Conservation (phyloP, 345 rosid species). For the Geranium rotundifolium region DNA sequence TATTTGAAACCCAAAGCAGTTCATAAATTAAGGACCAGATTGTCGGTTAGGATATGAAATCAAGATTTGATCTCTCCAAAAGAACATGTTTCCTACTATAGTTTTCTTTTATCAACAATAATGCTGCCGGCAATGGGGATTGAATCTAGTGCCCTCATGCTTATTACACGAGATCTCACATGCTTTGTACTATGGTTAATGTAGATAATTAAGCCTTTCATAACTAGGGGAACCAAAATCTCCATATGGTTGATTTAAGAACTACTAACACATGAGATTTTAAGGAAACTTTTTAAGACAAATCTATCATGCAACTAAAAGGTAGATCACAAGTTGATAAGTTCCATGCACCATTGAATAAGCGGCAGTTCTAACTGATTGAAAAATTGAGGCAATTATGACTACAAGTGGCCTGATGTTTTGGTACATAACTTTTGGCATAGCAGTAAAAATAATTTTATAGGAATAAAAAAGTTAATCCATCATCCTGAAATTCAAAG, state of each 20-base stretch:
- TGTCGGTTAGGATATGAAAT: too few species aligned
- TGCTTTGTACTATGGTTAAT: too few species aligned
- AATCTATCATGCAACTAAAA: background rate
- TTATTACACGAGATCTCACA: too few species aligned
- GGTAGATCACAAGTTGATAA: background rate
- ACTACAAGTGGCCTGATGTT: background rate
- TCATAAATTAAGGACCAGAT: too few species aligned
- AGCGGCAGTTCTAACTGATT: background rate
- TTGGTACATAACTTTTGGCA: background rate
- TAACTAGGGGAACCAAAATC: too few species aligned
- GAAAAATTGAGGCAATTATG: background rate
- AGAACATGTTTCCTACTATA: too few species aligned
- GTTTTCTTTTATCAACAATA: too few species aligned
- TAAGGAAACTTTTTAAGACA: background rate
- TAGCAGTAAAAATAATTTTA: background rate
- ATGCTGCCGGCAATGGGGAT: too few species aligned
- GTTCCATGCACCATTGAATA: background rate
- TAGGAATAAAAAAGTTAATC: background rate
- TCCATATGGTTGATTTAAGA: background rate
- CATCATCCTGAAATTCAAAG: background rate
- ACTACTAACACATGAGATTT: background rate
- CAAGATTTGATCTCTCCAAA: too few species aligned
- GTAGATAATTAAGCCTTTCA: too few species aligned
- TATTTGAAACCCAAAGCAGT: too few species aligned
- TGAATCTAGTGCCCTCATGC: too few species aligned